Conservation (phyloP, 139 green algal species). For the Micromonas pusilla region DNA sequence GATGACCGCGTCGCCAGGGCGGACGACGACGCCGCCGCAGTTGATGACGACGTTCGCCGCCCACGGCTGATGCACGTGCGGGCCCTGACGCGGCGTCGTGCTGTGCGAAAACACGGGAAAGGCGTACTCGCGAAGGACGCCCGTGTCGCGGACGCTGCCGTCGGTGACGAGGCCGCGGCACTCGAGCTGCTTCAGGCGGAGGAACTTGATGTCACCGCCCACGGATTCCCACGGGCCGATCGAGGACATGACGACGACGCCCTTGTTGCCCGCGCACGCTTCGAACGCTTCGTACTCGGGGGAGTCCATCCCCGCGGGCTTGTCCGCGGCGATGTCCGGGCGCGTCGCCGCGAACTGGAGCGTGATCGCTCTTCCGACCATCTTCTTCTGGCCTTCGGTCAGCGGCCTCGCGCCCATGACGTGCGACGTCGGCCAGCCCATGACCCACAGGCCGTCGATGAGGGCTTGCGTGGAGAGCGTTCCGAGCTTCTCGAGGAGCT, state of each 20-base stretch:
- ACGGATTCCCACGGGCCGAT: slow-evolving; percentile 33
- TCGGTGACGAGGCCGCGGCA: slow-evolving; percentile 32
- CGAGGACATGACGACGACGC: slow-evolving; percentile 27
- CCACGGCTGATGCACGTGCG: slow-evolving; percentile 31
- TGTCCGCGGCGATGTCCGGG: slow-evolving; percentile 29
- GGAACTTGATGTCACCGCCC: slow-evolving; percentile 36
- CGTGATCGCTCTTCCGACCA: slow-evolving; percentile 25
- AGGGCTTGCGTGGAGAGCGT: slow-evolving; percentile 29
- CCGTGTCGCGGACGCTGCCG: slow-evolving; percentile 30
- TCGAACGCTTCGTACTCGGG: slow-evolving; percentile 38
- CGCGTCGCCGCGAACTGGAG: slow-evolving; percentile 18
- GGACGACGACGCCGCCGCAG: slow-evolving; percentile 27
- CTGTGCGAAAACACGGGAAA: slow-evolving; percentile 32
- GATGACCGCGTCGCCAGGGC: slow-evolving; percentile 30
- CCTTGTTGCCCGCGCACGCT: slow-evolving; percentile 14
- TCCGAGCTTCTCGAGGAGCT: slow-evolving; percentile 30
- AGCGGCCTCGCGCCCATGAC: slow-evolving; percentile 30
- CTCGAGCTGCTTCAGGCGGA: slow-evolving; percentile 24
- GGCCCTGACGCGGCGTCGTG: slow-evolving; percentile 30
- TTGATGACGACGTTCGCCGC: slow-evolving; percentile 26
- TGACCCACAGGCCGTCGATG: slow-evolving; percentile 32
- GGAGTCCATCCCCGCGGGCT: slow-evolving; percentile 16
- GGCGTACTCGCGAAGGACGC: slow-evolving; percentile 23
- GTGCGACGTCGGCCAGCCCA: slow-evolving; percentile 28
- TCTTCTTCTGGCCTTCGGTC: slow-evolving; percentile 27